Evolutionary conservation across 2,329 filamentous ascomycete genomes (phyloP).

Genomic region (Aspergillus neotritici): DNA sequence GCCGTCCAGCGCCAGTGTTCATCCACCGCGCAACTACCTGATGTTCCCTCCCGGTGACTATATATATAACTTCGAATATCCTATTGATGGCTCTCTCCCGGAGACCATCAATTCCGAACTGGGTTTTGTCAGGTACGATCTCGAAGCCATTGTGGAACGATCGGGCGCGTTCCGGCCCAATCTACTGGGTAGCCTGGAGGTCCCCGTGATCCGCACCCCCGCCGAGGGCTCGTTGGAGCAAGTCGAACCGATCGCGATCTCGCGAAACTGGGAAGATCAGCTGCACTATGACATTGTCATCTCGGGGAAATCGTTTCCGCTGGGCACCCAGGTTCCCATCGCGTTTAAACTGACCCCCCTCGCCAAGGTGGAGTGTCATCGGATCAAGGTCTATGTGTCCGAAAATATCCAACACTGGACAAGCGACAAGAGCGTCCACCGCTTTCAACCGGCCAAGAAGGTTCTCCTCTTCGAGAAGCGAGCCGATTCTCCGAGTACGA

Average conservation of each 20-base stretch:
- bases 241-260: slow-evolving; percentile 89
- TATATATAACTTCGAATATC: slow-evolving; percentile 74
- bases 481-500: slow-evolving; percentile 69
- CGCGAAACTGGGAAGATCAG: slow-evolving; percentile 89
- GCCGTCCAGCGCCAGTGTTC: slow-evolving; percentile 48
- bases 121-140: slow-evolving; percentile 79
- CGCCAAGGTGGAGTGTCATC: slow-evolving; percentile 88
- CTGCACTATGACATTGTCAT: slow-evolving; percentile 95
- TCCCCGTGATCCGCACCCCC: slow-evolving; percentile 76
- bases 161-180: slow-evolving; percentile 88
- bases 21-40: slow-evolving; percentile 75
- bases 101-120: slow-evolving; percentile 86
- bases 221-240: slow-evolving; percentile 84
- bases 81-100: slow-evolving; percentile 67
- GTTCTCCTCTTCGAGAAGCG: slow-evolving; percentile 83
- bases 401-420: slow-evolving; percentile 91
- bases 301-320: slow-evolving; percentile 87
- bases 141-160: slow-evolving; percentile 78
- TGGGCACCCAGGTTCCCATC: slow-evolving; percentile 82
- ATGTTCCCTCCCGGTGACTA: slow-evolving; percentile 74
- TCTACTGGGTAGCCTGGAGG: slow-evolving; percentile 72
- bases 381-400: slow-evolving; percentile 84
- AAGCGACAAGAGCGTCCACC: slow-evolving; percentile 74
- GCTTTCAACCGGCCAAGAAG: slow-evolving; percentile 77
- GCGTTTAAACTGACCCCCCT: slow-evolving; percentile 90